Base-by-base conservation (phyloP, 345 rosid species). In the Eucalyptus regnans region DNA sequence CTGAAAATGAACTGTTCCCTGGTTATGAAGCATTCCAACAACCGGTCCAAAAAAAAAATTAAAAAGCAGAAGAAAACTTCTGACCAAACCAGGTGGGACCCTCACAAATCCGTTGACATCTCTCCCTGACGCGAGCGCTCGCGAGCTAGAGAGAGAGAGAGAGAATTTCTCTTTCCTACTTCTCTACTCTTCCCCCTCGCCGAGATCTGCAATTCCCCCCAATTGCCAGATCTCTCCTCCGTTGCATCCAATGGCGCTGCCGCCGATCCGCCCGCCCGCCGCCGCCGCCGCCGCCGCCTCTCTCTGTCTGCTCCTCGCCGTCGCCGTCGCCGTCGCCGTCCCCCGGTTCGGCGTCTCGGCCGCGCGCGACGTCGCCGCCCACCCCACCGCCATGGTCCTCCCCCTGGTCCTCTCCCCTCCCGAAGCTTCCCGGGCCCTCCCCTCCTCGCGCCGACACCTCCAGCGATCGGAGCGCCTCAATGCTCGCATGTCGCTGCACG, bases 401-500 rank as follows among this genome's bases (percentile, higher is more conserved):
- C 99, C 99, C 14, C 95, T 97, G 89, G 94, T 93, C 86, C 96
- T 87, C 66, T 93, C 97, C 87, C 89, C 93, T 22, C 86, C 88
- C 1, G 92, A 94, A 89, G 60, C 93, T 15, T 93, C 95, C 85
- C 90, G 92, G 88, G 11, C 93, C 11, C 86, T 86, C 58, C 87
- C 93, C 11, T 88, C 87, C 52, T 87, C 90, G 17, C 95, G 90
- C 50, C 96, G 97, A 44, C 94, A 86, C 88, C 99, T 97, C 86
- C 94, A 91, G 91, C 92, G 94, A 89, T 89, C 96, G 83, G 90
- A 89, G 27, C 89, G 92, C 83, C 94, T 94, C 86, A 91, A 91
- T 81, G 96, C 99, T 89, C 99, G 95, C 84, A 96, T 97, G 99
- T 91, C 96, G 88, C 99, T 97, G 91, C 92, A 95, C 94, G 99